These are phyloP conservation scores for Aristolochia californica DNA, from an alignment of 164 flowering plant species.

Conservation along the genomic window DNA sequence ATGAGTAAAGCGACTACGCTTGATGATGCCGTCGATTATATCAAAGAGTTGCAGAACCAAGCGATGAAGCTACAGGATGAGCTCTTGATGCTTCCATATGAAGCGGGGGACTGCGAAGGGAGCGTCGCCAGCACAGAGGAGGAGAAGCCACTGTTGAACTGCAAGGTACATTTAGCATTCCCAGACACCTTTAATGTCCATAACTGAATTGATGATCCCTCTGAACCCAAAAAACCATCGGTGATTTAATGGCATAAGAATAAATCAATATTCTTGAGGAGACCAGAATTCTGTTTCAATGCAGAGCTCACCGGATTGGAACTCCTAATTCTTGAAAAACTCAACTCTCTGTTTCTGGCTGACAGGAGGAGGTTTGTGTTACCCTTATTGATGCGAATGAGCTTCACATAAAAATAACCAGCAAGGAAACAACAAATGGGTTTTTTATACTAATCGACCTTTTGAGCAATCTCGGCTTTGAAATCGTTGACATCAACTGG, in stretches of 20 bases:
- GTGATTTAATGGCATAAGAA: too few relatives aligned
- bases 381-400: slow-evolving; percentile 23
- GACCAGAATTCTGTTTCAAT: background rate
- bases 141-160: background rate
- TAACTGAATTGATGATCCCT: too few relatives aligned
- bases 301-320: too few relatives aligned
- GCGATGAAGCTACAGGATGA: slow-evolving; percentile 37
- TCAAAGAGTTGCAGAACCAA: slow-evolving; percentile 31
- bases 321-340: too few relatives aligned
- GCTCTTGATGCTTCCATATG: slow-evolving; percentile 38
- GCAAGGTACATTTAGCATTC: background rate
- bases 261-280: too few relatives aligned
- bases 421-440: slow-evolving; percentile 34
- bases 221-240: too few relatives aligned
- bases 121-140: background rate
- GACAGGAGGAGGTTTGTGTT: slow-evolving; percentile 49
- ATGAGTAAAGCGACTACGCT: slow-evolving; percentile 61
- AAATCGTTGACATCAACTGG: slow-evolving; percentile 36
- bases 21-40: slow-evolving; percentile 58
- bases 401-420: slow-evolving; percentile 42
- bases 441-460: slow-evolving; percentile 47
- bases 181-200: background rate
- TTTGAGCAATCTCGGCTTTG: slow-evolving; percentile 38
- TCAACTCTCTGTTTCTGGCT: background rate
- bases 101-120: slow-evolving; percentile 8